These are phyloP conservation scores for Lentithecium fluviatile DNA, from an alignment of 495 filamentous ascomycete genomes.

Conservation along the genomic window DNA sequence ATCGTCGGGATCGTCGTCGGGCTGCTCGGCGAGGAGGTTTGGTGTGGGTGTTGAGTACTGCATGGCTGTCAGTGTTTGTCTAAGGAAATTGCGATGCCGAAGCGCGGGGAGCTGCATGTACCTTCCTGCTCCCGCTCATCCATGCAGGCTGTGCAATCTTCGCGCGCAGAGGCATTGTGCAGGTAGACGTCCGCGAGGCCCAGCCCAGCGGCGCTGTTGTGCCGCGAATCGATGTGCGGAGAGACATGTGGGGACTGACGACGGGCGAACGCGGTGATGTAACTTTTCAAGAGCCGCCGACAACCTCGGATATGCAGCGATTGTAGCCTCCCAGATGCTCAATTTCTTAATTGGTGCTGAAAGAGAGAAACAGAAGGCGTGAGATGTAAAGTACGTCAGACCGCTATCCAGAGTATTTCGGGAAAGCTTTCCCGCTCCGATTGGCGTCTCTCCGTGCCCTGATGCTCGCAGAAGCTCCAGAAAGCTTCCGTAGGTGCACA, in stretches of 20 bases:
- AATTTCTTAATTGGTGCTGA: slow-evolving; percentile 13
- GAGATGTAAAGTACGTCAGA: background rate
- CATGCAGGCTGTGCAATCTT: slow-evolving; percentile 68
- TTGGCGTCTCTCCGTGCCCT: background rate
- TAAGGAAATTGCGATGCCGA: background rate
- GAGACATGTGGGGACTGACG: slow-evolving; percentile 31
- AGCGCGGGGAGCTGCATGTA: slow-evolving; percentile 38
- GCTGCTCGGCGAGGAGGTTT: slow-evolving; percentile 35
- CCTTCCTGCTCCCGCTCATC: slow-evolving; percentile 50
- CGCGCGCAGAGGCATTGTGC: slow-evolving; percentile 82
- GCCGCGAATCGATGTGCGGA: slow-evolving; percentile 27
- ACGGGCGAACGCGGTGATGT: slow-evolving; percentile 14
- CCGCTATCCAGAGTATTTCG: background rate
- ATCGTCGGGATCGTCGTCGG: slow-evolving; percentile 77
- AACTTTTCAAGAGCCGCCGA: slow-evolving; percentile 26
- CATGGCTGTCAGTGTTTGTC: slow-evolving; percentile 4
- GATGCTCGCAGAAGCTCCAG: background rate
- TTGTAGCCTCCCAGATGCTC: background rate
- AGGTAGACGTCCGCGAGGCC: slow-evolving; percentile 21
- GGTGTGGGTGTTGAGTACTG: slow-evolving; percentile 35
- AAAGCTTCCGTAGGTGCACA: background rate
- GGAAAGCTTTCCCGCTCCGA: slow-evolving; percentile 21
- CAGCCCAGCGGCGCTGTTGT: slow-evolving; percentile 37
- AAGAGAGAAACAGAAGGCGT: background rate
- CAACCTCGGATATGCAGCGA: slow-evolving; percentile 35